Evolutionary conservation across 1,284 basidiomycete genomes (phyloP).

Genomic region (Coriolopsis trogii): DNA sequence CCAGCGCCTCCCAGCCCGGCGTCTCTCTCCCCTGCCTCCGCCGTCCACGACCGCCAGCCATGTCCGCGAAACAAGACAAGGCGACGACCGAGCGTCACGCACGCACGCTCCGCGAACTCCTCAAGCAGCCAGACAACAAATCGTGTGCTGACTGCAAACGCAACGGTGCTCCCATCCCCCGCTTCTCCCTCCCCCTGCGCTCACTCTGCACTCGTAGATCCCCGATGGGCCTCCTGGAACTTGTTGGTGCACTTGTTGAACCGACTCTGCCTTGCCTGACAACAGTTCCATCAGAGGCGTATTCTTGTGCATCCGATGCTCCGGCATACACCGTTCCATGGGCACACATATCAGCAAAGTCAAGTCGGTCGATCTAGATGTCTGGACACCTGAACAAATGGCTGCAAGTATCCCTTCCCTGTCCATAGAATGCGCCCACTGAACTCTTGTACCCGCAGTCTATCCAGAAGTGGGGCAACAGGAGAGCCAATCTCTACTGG

Average conservation of each 20-base stretch:
- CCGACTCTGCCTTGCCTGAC: background rate
- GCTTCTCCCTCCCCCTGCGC: conserved; percentile 1
- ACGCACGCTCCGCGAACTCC: conserved; percentile 78
- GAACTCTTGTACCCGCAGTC: conserved; percentile 48
- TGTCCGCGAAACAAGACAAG: conserved; percentile 77
- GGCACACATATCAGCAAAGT: conserved; percentile 98
- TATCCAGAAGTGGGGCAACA: conserved; percentile 95
- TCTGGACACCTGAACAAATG: conserved; percentile 99
- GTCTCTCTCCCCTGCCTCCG: conserved; percentile 16
- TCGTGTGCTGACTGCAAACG: conserved; percentile 92
- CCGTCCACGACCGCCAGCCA: conserved; percentile 37
- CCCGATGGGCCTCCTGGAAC: conserved; percentile 99
- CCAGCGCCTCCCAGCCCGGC: conserved; percentile 15
- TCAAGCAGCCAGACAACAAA: conserved; percentile 92
- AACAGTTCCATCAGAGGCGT: conserved; percentile 62
- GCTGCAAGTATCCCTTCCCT: conserved; percentile 56
- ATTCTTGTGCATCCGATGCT: conserved; percentile 96
- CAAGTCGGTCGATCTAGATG: conserved; percentile 96
- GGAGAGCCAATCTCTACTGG: conserved; percentile 93
- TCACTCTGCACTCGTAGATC: conserved; percentile 58
- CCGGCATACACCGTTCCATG: conserved; percentile 98
- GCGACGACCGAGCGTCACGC: conserved; percentile 81
- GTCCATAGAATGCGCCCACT: background rate
- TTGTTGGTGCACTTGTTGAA: conserved; percentile 52
- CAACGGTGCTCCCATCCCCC: conserved; percentile 62